Conservation (phyloP, 2,329 filamentous ascomycete genomes). For the Claviceps citrina region DNA sequence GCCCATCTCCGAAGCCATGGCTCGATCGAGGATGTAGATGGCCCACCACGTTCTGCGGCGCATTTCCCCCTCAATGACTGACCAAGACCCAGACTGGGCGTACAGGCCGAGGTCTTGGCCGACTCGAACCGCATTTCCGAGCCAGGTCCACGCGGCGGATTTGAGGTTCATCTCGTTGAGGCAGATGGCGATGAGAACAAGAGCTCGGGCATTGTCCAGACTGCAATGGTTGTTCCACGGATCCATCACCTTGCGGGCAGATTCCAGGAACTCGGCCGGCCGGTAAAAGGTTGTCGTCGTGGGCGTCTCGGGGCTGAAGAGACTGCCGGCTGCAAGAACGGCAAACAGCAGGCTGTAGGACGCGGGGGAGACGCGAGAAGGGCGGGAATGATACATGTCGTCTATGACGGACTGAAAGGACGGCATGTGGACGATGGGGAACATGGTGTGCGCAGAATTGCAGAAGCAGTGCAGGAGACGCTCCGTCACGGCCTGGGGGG, state of each 20-base stretch:
- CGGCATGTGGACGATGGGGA: constrained; percentile 80
- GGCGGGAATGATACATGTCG: constrained; percentile 53
- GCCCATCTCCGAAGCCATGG: constrained; percentile 65
- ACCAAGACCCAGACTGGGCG: constrained; percentile 55
- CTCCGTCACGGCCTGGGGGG: constrained; percentile 54
- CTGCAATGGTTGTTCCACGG: constrained; percentile 68
- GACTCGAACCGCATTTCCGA: constrained; percentile 63
- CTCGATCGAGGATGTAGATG: constrained; percentile 75
- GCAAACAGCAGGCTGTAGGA: constrained; percentile 73
- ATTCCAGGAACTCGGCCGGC: constrained; percentile 52
- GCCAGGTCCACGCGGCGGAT: constrained; percentile 73
- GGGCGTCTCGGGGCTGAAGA: constrained; percentile 47
- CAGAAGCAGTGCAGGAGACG: constrained; percentile 63
- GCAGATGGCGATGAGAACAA: constrained; percentile 62
- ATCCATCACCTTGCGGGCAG: constrained; percentile 54
- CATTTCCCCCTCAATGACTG: constrained; percentile 69
- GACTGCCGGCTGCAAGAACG: constrained; percentile 65
- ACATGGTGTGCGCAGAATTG: constrained; percentile 58
- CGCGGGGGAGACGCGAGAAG: constrained; percentile 42
- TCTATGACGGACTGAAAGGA: constrained; percentile 65
- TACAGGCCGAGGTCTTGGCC: constrained; percentile 77
- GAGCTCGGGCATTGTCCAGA: constrained; percentile 58
- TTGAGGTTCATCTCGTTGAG: constrained; percentile 76
- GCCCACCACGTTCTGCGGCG: constrained; percentile 85
- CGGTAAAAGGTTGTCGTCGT: constrained; percentile 36